Evolutionary conservation across 2,329 filamentous ascomycete species (phyloP).

Genomic region (Penicillium sp.): DNA sequence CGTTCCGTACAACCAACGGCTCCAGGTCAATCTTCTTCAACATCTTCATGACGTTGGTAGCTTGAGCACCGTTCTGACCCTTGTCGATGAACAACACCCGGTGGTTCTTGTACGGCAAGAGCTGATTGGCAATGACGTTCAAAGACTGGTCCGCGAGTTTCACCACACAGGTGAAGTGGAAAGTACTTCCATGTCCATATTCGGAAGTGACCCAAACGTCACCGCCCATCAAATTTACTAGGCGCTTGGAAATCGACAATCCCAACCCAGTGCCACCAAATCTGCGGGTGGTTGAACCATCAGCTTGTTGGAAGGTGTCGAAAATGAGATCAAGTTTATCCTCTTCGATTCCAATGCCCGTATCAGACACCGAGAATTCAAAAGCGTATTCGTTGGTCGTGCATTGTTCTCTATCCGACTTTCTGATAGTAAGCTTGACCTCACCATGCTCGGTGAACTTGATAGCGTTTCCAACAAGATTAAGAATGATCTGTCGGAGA

Average conservation of each 20-base stretch:
- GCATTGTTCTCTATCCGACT: constrained; percentile 64
- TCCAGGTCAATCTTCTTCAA: constrained; percentile 74
- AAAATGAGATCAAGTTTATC: constrained; percentile 97
- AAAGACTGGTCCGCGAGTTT: constrained; percentile 79
- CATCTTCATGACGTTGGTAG: constrained; percentile 73
- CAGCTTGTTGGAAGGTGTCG: constrained; percentile 97
- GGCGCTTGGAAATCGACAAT: constrained; percentile 88
- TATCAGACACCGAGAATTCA: constrained; percentile 93
- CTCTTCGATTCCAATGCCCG: constrained; percentile 91
- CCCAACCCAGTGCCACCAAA: constrained; percentile 94
- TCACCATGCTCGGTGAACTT: constrained; percentile 98
- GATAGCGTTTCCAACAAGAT: constrained; percentile 96
- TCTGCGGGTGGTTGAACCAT: constrained; percentile 92
- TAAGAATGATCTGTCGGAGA: constrained; percentile 91
- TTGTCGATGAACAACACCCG: constrained; percentile 94
- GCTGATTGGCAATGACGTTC: constrained; percentile 68
- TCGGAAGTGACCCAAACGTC: constrained; percentile 94
- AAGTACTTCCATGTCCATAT: constrained; percentile 86
- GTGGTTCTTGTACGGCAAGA: constrained; percentile 87
- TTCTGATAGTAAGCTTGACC: constrained; percentile 87
- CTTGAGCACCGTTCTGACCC: constrained; percentile 65
- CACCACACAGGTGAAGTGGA: constrained; percentile 94
- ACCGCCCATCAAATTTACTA: constrained; percentile 95
- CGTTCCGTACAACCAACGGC: constrained; percentile 81
- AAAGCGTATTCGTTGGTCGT: constrained; percentile 79